These are phyloP conservation scores for Austroboletus novae-zelandiae DNA, from an alignment of 1,284 basidiomycete genomes.

Conservation along the genomic window DNA sequence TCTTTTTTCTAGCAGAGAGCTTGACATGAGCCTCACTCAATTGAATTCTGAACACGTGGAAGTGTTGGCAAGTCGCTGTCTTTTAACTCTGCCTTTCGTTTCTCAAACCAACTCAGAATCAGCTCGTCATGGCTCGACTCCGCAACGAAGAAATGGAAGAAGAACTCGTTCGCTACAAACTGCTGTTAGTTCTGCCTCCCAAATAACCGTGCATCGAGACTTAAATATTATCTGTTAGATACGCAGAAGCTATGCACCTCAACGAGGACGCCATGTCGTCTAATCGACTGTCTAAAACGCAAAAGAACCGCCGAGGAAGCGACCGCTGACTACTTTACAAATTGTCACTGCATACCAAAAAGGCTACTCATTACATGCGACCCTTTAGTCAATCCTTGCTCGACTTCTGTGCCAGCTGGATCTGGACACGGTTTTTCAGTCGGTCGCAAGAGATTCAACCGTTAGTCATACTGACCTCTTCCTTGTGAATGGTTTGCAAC, in stretches of 20 bases:
- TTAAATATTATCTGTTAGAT: conserved; percentile 43
- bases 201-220: neutral
- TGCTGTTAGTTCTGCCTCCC: conserved; percentile 59
- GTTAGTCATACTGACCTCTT: conserved; percentile 49
- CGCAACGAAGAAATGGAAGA: conserved; percentile 88
- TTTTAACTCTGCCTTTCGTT: neutral
- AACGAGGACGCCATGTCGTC: conserved; percentile 77
- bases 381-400: conserved; percentile 12
- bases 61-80: conserved; percentile 51
- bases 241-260: conserved; percentile 86
- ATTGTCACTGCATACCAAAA: conserved; percentile 15
- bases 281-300: conserved; percentile 55
- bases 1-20: conserved; percentile 56
- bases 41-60: conserved; percentile 80
- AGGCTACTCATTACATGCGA: conserved; percentile 2
- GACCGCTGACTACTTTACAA: conserved; percentile 1
- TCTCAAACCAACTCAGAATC: conserved; percentile 54
- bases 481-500: conserved; percentile 56
- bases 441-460: neutral
- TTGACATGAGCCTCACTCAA: conserved; percentile 77
- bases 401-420: conserved; percentile 25
- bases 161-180: conserved; percentile 88
- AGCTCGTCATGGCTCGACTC: conserved; percentile 83
- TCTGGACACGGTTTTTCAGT: conserved; percentile 22
- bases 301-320: conserved; percentile 38